A percentile compares a stretch with the other conserved stretches of the same genome.
These are phyloP conservation scores for Chrysosporium keratinophilum DNA, from an alignment of 2,329 filamentous ascomycete species.

Conservation along the genomic window DNA sequence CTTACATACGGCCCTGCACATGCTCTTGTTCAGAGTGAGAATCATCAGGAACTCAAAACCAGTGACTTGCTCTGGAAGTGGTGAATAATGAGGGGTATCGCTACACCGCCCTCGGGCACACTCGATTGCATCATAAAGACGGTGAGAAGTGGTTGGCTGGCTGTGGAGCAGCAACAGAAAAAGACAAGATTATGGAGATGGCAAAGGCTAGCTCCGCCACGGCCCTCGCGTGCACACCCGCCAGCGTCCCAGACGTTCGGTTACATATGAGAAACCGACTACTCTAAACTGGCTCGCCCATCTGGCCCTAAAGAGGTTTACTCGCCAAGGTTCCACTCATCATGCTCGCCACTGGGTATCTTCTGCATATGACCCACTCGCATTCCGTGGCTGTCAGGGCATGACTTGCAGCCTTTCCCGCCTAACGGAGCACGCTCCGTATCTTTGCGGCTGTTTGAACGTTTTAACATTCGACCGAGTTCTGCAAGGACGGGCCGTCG, in stretches of 20 bases:
- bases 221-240: conserved; percentile 9
- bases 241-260: conserved; percentile 7
- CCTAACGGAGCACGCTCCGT: not conserved
- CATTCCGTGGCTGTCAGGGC: not conserved
- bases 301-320: not conserved
- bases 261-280: conserved; percentile 4
- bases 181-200: not conserved
- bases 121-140: conserved; percentile 9
- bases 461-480: not conserved
- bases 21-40: not conserved
- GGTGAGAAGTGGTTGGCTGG: not conserved
- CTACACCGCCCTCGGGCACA: not conserved
- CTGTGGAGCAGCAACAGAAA: not conserved
- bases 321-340: conserved; percentile 8
- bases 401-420: conserved; percentile 1
- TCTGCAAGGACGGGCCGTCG: conserved; percentile 11
- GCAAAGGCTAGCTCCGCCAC: conserved; percentile 3
- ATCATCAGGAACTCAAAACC: not conserved
- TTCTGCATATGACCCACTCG: conserved; percentile 1
- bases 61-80: not conserved
- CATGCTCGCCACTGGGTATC: conserved; percentile 1
- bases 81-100: not conserved
- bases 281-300: not conserved
- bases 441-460: not conserved
- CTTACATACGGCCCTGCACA: not conserved